Evolutionary conservation across 2,329 filamentous ascomycete genomes (phyloP), one percentile per base, ranked within the genome.

Genomic region (Zasmidium citrigriseum): DNA sequence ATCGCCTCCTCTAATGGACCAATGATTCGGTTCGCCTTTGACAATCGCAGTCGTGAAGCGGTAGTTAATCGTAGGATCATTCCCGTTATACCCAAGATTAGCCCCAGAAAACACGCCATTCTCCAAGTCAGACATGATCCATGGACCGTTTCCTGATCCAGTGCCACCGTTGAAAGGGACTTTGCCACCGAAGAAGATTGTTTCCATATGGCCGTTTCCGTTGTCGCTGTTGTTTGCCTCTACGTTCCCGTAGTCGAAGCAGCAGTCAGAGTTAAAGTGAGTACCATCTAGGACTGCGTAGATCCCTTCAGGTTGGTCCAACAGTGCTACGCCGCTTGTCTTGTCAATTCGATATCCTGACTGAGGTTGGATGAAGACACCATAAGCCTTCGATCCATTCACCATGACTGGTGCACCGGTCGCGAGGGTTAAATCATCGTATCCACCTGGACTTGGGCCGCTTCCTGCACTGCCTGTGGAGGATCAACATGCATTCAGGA

Each of bases 71-170:
- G 81, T 77, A 5, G 83, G 83, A 64, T 86, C 78, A 1, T 55
- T 78, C 1, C 77, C 44, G 68, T 88, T 87, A 54, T 80, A 69
- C 1, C 66, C 69, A 1, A 77, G 23, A 56, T 69, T 77, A 1
- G 52, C 11, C 14, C 85, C 86, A 0, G 85, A 86, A 74, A 88
- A 88, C 1, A 89, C 73, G 2, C 83, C 83, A 62, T 88, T 87
- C 70, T 89, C 86, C 0, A 89, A 78, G 70, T 89, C 86, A 0
- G 85, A 86, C 85, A 88, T 87, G 65, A 88, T 70, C 86, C 86
- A 88, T 0, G 86, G 86, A 0, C 86, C 86, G 46, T 64, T 78
- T 49, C 85, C 86, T 3, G 80, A 53, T 9, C 86, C 86, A 9
- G 70, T 70, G 16, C 85, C 85, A 83, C 84, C 86, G 61, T 54